phyloP scores from a whole-genome alignment of 352 stramenopile genomes.

The Aphanomyces stellatus region DNA sequence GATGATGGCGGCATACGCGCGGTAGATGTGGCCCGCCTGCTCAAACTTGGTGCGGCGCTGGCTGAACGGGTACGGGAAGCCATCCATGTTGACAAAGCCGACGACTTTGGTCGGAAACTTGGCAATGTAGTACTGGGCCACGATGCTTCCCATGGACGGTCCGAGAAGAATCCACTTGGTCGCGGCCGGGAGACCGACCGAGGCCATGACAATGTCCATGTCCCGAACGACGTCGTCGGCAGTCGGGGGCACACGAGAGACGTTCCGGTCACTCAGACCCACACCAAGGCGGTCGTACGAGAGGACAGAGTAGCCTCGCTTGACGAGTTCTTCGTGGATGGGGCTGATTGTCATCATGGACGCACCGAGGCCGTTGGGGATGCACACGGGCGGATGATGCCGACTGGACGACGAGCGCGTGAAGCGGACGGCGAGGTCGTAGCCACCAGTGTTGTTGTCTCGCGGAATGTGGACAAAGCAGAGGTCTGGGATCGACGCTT shows the following conservation, averaged over 20 bases:
- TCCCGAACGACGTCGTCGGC: slow-evolving; percentile 8
- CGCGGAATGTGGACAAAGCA: background rate
- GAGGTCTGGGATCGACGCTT: background rate
- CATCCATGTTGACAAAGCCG: slow-evolving; percentile 6
- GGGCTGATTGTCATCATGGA: slow-evolving; percentile 8
- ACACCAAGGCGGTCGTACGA: slow-evolving; percentile 13
- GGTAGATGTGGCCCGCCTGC: background rate
- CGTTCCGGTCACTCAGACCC: slow-evolving; percentile 8
- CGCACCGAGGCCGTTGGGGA: slow-evolving; percentile 5
- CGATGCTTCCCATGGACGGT: slow-evolving; percentile 8
- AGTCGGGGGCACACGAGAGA: background rate
- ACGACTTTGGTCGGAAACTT: background rate
- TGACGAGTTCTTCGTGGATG: background rate
- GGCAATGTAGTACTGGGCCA: background rate
- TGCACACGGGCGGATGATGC: background rate
- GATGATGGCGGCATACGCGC: background rate
- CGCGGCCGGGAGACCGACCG: background rate
- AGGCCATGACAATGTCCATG: slow-evolving; percentile 3
- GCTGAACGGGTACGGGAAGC: slow-evolving; percentile 7
- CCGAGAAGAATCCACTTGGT: slow-evolving; percentile 1
- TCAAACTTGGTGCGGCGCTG: background rate
- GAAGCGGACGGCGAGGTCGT: background rate
- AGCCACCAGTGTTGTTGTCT: background rate
- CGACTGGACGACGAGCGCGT: background rate
- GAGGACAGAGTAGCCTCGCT: slow-evolving; percentile 1